These are phyloP conservation scores for Pezizomycotina sp. DNA, from an alignment of 2,329 filamentous ascomycete species.

Conservation along the genomic window DNA sequence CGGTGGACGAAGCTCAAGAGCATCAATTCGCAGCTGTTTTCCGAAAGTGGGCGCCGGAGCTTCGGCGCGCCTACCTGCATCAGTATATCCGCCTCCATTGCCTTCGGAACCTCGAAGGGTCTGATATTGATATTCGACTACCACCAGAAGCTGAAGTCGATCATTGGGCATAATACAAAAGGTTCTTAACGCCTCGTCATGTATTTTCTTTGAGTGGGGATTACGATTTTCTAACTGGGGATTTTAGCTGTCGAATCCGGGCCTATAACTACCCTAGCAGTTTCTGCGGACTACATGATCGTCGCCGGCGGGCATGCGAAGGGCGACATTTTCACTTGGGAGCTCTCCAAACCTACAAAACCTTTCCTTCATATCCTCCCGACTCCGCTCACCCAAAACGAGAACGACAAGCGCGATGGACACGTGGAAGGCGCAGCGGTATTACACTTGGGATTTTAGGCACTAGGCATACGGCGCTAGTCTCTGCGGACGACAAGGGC, in stretches of 20 bases:
- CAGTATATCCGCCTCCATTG: slow-evolving; percentile 71
- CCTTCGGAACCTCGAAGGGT: slow-evolving; percentile 83
- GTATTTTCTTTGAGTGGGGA: background rate
- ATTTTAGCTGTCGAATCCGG: slow-evolving; percentile 69
- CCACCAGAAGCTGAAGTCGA: slow-evolving; percentile 82
- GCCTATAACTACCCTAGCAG: slow-evolving; percentile 66
- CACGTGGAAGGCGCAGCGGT: slow-evolving; percentile 64
- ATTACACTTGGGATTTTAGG: slow-evolving; percentile 90
- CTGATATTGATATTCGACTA: slow-evolving; percentile 95
- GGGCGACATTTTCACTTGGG: slow-evolving; percentile 94
- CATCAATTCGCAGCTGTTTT: slow-evolving; percentile 76
- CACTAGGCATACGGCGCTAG: slow-evolving; percentile 79
- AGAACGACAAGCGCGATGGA: slow-evolving; percentile 57
- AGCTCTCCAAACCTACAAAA: slow-evolving; percentile 61
- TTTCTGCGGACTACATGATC: slow-evolving; percentile 86
- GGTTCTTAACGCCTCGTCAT: slow-evolving; percentile 35
- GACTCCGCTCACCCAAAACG: slow-evolving; percentile 47
- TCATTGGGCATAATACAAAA: slow-evolving; percentile 85
- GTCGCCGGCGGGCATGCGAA: slow-evolving; percentile 78
- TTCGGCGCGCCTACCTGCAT: slow-evolving; percentile 86
- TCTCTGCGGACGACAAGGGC: slow-evolving; percentile 83
- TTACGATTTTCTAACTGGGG: slow-evolving; percentile 1
- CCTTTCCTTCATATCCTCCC: slow-evolving; percentile 81
- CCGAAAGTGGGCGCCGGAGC: slow-evolving; percentile 76
- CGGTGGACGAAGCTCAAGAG: slow-evolving; percentile 89